These are phyloP conservation scores for Candida tetrigidarum DNA, from an alignment of 1,139 yeast species.

Conservation along the genomic window DNA sequence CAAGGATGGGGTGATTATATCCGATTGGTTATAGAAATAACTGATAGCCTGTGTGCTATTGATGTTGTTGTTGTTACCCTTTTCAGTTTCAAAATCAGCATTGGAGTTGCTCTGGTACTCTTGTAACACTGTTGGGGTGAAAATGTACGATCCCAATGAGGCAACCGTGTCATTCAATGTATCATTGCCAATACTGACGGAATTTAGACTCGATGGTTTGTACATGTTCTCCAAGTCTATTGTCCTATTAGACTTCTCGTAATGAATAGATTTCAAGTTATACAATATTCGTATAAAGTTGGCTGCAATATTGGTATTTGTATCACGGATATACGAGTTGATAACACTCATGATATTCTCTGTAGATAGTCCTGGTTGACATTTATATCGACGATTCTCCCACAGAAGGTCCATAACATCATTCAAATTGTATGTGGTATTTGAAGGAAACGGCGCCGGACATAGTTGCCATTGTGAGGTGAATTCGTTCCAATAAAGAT, in stretches of 20 bases:
- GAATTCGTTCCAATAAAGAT: conserved; percentile 66
- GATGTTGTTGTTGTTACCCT: background rate
- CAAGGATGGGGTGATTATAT: conserved; percentile 40
- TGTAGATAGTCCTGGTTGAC: conserved; percentile 51
- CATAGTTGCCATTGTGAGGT: conserved; percentile 68
- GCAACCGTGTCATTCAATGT: conserved; percentile 30
- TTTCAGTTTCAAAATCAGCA: too few relatives aligned
- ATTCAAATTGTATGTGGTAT: conserved; percentile 24
- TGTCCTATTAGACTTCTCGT: conserved; percentile 16
- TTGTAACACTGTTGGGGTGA: conserved; percentile 30
- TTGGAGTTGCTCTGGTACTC: conserved; percentile 10
- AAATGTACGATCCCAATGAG: conserved; percentile 25
- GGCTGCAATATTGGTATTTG: conserved; percentile 62
- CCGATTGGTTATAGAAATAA: conserved; percentile 27
- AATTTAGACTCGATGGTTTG: conserved; percentile 9
- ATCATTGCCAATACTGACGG: conserved; percentile 29
- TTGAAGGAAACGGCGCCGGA: conserved; percentile 51
- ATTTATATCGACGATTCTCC: conserved; percentile 32
- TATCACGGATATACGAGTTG: conserved; percentile 39
- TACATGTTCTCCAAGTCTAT: conserved; percentile 12
- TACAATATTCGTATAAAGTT: conserved; percentile 58
- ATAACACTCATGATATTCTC: conserved; percentile 40
- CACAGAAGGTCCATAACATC: conserved; percentile 25
- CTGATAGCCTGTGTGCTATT: background rate
- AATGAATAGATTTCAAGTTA: conserved; percentile 37